Evolutionary conservation across 495 filamentous ascomycete genomes (phyloP), one percentile per base, ranked within the genome.

Genomic region (Aspergillus avenaceus): DNA sequence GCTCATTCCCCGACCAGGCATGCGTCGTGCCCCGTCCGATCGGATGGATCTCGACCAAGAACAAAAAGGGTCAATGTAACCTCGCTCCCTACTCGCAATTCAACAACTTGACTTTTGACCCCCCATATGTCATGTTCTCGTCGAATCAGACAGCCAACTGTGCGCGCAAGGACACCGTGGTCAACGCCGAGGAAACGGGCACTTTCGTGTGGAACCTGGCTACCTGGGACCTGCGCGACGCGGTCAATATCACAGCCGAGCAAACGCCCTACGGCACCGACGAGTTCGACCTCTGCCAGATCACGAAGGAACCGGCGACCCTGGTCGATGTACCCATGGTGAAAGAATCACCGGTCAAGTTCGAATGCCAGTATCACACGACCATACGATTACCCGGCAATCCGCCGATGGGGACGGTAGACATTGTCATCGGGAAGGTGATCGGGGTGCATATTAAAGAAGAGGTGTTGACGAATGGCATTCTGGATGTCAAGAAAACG

Each of bases 71-170:
- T 31, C 44, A 56, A 42, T 54, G 64, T 50, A 82, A 83, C 53
- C 69, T 83, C 5, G 80, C 77, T 0, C 81, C 81, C 1, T 84
- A 74, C 60, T 70, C 60, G 1, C 80, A 82, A 61, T 82, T 83
- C 67, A 81, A 73, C 55, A 84, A 83, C 56, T 69, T 83, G 0
- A 79, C 77, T 36, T 84, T 79, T 62, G 77, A 81, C 62, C 81
- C 79, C 9, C 78, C 79, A 0, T 78, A 77, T 53, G 71, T 83
- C 36, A 76, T 82, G 72, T 81, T 82, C 62, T 61, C 62, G 26
- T 67, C 75, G 2, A 82, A 82, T 65, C 74, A 80, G 41, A 76
- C 71, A 4, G 55, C 62, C 3, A 28, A 48, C 19, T 61, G 57
- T 3, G 32, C 26, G 1, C 72, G 76, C 49, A 82, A 82, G 54